Base-by-base conservation (phyloP, 2,329 filamentous ascomycete species). In the Fusarium sterilihyphosum region DNA sequence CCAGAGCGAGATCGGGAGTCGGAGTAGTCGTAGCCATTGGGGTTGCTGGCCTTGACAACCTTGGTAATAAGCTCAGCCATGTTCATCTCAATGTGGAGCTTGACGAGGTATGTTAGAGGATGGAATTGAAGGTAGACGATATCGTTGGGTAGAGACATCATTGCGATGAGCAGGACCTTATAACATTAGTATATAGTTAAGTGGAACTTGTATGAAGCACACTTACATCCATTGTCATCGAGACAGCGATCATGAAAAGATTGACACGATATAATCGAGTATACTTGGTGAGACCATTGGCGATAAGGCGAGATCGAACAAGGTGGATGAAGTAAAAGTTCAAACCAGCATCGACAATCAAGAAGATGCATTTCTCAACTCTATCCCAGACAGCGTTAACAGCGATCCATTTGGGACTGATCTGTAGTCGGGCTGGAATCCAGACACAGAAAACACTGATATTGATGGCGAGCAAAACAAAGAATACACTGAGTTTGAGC, bases 361-460 rank as follows among this genome's bases (percentile, higher is more conserved):
- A 78, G 71, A 88, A 88, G 12, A 89, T 82, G 11, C 82, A 82
- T 75, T 90, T 90, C 63, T 88, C 87, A 35, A 82, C 80, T 18
- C 87, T 85, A 67, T 89, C 88, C 88, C 88, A 90, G 50, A 87
- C 78, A 0, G 83, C 77, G 71, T 89, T 89, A 67, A 88, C 80
- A 16, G 78, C 70, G 33, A 87, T 82, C 50, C 83, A 88, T 5
- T 71, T 79, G 0, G 82, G 37, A n/a, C 79, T 84, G 31, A 85
- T 81, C 64, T 86, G 83, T 12, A 88, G 80, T 12, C 86, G 84
- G 1, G 87, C 84, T 0, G 88, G 88, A 18, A 89, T 86, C 88
- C 88, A 89, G 49, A 89, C 87, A 60, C 79, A 83, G 70, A 87
- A 88, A 13, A 89, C 88, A 11, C 84, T 85, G 38, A 89, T 84